Evolutionary conservation across 108 stramenopile genomes (phyloP).

Genomic region (Conticribra weissflogii): DNA sequence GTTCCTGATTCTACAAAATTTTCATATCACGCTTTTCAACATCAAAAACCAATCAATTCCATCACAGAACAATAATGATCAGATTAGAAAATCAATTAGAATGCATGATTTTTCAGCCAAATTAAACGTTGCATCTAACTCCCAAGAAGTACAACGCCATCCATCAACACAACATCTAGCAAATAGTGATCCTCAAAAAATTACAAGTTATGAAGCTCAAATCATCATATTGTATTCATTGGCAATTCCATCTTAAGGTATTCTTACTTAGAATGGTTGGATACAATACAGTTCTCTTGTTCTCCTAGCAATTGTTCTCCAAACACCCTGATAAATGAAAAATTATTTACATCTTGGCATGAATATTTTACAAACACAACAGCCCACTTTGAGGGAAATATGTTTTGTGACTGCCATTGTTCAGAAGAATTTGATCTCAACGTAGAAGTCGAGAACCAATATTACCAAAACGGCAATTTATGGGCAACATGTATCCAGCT

Average conservation of each 20-base stretch:
- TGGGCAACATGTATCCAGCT: constrained; percentile 3
- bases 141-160: too few species aligned
- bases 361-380: constrained; percentile 1
- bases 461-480: background rate
- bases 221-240: constrained; percentile 5
- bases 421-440: background rate
- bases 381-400: background rate
- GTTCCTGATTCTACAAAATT: too few species aligned
- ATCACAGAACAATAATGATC: too few species aligned
- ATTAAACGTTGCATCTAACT: too few species aligned
- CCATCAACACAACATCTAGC: too few species aligned
- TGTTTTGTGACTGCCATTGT: constrained; percentile 5
- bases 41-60: too few species aligned
- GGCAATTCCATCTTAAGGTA: constrained; percentile 2
- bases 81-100: too few species aligned
- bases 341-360: background rate
- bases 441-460: constrained; percentile 9
- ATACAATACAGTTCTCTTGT: background rate
- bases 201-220: too few species aligned
- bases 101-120: too few species aligned
- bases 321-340: constrained; percentile 9
- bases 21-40: too few species aligned
- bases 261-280: constrained; percentile 7
- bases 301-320: background rate
- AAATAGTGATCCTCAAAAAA: too few species aligned